A percentile compares a stretch with the other conserved stretches of the same genome.
Evolutionary conservation across 805 yeast genomes (phyloP).

Genomic region (Yamadazyma takamatsuzukensis): DNA sequence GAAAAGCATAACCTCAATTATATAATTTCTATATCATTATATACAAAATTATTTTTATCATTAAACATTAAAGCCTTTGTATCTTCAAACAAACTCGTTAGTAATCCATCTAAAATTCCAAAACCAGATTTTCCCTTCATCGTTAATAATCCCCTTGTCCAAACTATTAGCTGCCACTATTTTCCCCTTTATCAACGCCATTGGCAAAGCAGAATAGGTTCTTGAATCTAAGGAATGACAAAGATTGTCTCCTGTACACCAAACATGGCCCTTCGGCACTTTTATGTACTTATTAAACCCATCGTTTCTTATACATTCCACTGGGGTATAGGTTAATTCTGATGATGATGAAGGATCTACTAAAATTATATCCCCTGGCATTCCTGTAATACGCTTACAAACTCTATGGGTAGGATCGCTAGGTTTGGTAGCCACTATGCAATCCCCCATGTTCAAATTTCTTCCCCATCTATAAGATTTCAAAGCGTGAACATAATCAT

Average conservation of each 20-base stretch:
- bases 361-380: slow-evolving; percentile 87
- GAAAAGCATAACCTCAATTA: slow-evolving; percentile 17
- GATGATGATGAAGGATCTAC: slow-evolving; percentile 73
- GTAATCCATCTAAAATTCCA: slow-evolving; percentile 56
- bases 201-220: slow-evolving; percentile 83
- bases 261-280: slow-evolving; percentile 92
- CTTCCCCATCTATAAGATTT: slow-evolving; percentile 64
- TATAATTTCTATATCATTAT: background rate
- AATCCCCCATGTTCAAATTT: slow-evolving; percentile 73
- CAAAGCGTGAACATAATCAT: slow-evolving; percentile 77
- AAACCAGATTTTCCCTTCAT: slow-evolving; percentile 28
- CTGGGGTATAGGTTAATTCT: slow-evolving; percentile 30
- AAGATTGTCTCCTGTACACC: slow-evolving; percentile 96
- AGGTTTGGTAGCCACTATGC: slow-evolving; percentile 85
- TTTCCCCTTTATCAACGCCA: slow-evolving; percentile 85
- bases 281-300: slow-evolving; percentile 56
- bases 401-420: slow-evolving; percentile 82
- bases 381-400: slow-evolving; percentile 90
- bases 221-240: slow-evolving; percentile 86
- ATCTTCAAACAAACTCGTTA: slow-evolving; percentile 38
- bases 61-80: too few species aligned
- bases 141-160: slow-evolving; percentile 44
- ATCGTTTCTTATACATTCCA: slow-evolving; percentile 27
- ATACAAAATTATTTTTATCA: slow-evolving; percentile 1
- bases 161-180: slow-evolving; percentile 62